Base-by-base conservation (phyloP, 768 basidiomycete genomes). In the Lactarius trivialis region DNA sequence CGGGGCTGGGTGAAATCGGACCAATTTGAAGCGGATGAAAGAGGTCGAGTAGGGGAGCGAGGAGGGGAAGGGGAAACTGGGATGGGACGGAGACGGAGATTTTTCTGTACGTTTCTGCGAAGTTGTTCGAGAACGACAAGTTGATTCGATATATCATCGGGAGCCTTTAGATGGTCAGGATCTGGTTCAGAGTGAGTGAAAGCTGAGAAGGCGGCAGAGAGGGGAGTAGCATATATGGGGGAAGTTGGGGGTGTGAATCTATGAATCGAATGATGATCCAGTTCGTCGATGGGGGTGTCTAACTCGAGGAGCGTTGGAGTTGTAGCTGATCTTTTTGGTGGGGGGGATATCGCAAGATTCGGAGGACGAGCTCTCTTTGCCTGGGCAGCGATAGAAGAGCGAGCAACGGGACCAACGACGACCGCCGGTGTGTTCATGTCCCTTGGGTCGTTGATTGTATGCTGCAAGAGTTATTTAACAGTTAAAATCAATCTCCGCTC, bases 21-120 rank as follows among this genome's bases (percentile, higher is more conserved):
- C 71, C 74, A 66, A 36, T 69, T 67, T 32, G 68, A 55, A 12
- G 66, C 63, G 8, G 66, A 68, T 8, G 72, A 67, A 32, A 71
- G 68, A 0, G 70, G 69, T 17, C 65, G 69, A 21, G 64, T 67
- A 28, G 68, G 68, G 19, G 68, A 64, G 37, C 66, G 67, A 17
- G 64, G 67, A n/a, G 63, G 68, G 12, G 53, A 65, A n/a, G 58
- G 71, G 30, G 58, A 65, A 26, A 86, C 85, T 55, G 83, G 82
- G 60, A 93, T 86, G 32, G 91, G 91, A 24, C 91, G 81, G 37
- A 93, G 78, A 61, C 83, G 85, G 39, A 93, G 80, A 68, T 93
- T 93, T 73, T 84, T 80, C 73, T 86, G 83, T 2, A 93, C 87
- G 67, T 77, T 88, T 66, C 81, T 79, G 36, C 91, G 82, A 8